These are phyloP conservation scores for Juncus effusus DNA, from an alignment of 176 grass and related monocot species.

Conservation along the genomic window DNA sequence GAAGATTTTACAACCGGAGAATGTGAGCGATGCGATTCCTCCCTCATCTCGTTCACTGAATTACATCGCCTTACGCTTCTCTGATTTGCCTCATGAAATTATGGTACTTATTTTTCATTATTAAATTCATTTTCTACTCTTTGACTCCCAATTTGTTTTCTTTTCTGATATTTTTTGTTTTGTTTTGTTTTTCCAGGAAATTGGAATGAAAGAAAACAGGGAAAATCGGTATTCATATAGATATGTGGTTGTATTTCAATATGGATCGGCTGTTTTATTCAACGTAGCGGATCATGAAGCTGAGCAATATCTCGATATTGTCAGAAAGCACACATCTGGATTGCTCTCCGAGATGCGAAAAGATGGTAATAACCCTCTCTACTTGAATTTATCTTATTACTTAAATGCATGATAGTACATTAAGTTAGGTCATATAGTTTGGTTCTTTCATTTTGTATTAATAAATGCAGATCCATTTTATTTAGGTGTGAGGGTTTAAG, in stretches of 20 bases:
- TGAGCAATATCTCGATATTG: constrained; percentile 78
- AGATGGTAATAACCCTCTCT: constrained; percentile 53
- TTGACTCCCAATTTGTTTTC: background rate
- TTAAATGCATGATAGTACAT: too few species aligned
- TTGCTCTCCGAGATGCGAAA: constrained; percentile 82
- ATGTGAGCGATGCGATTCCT: constrained; percentile 56
- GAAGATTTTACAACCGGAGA: constrained; percentile 76
- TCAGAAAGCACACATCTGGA: constrained; percentile 71
- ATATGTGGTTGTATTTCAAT: too few species aligned
- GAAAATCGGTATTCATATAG: too few species aligned
- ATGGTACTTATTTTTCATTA: constrained; percentile 42
- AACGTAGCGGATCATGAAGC: constrained; percentile 92
- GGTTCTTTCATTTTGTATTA: too few species aligned
- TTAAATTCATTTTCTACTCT: too few species aligned
- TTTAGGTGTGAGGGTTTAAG: too few species aligned
- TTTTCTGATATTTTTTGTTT: constrained; percentile 25
- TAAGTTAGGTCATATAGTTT: too few species aligned
- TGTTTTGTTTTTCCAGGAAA: constrained; percentile 34
- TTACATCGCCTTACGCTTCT: constrained; percentile 72
- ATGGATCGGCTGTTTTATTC: constrained; percentile 84
- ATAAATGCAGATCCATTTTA: too few species aligned
- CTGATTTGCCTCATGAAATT: constrained; percentile 69
- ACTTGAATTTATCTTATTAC: too few species aligned
- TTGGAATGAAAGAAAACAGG: constrained; percentile 59
- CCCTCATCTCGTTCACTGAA: constrained; percentile 65